Conservation (phyloP, 2,329 filamentous ascomycete species). For the Aspergillus uvarum region DNA sequence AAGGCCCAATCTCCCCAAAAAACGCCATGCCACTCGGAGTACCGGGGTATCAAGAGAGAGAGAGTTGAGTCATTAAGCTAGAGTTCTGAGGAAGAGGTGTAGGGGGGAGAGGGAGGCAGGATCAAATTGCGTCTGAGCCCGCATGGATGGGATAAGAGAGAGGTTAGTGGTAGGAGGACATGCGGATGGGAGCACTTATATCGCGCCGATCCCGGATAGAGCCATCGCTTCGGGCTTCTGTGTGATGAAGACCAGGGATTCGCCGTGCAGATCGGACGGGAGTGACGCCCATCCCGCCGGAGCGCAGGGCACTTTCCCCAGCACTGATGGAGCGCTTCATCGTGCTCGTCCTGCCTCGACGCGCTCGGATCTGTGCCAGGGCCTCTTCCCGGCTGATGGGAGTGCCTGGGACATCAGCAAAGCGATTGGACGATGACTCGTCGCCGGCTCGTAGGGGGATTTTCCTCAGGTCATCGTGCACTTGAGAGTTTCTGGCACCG, state of each 20-base stretch:
- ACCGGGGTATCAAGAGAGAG: constrained; percentile 31
- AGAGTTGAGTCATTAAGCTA: constrained; percentile 11
- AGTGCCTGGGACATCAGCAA: constrained; percentile 39
- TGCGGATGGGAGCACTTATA: constrained; percentile 39
- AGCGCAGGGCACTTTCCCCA: constrained; percentile 34
- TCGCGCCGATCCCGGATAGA: constrained; percentile 36
- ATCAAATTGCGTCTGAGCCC: neutral
- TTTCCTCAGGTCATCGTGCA: constrained; percentile 28
- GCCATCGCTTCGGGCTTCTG: constrained; percentile 28
- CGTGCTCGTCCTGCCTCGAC: constrained; percentile 47
- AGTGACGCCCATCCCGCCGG: constrained; percentile 26
- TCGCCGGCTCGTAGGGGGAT: constrained; percentile 37
- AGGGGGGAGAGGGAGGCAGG: constrained; percentile 13
- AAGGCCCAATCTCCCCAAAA: neutral
- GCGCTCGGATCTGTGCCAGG: constrained; percentile 50
- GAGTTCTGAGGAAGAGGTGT: constrained; percentile 10
- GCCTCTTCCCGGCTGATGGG: constrained; percentile 50
- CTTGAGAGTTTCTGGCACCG: neutral
- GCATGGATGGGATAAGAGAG: no score
- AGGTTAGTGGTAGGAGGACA: constrained; percentile 30
- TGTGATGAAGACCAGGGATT: constrained; percentile 34
- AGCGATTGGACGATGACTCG: constrained; percentile 21
- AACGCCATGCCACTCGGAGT: constrained; percentile 22
- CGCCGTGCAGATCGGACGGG: constrained; percentile 30
- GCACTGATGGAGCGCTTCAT: constrained; percentile 44